Conservation (phyloP, 768 basidiomycete genomes). For the Russula abietina region DNA sequence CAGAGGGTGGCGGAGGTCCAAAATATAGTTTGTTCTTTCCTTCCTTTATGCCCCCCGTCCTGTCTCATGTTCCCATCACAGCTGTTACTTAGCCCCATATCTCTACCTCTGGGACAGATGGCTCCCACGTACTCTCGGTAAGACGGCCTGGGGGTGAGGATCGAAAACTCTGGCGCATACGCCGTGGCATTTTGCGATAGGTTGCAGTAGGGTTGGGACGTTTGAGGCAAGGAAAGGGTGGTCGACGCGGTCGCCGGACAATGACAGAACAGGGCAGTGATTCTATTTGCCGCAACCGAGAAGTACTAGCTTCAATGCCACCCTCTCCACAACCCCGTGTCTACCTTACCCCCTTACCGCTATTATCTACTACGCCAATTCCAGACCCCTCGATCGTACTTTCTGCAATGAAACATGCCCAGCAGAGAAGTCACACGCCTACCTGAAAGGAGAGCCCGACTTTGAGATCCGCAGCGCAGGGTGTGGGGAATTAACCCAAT, state of each 20-base stretch:
- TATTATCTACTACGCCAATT: conserved; percentile 9
- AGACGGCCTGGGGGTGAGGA: background rate
- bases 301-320: background rate
- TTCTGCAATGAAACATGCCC: background rate
- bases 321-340: conserved; percentile 9
- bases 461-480: conserved; percentile 1
- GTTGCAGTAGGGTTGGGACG: conserved; percentile 18
- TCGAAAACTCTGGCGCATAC: background rate
- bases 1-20: conserved; percentile 94
- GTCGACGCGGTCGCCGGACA: conserved; percentile 4
- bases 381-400: conserved; percentile 9
- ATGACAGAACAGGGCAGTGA: background rate
- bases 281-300: conserved; percentile 1
- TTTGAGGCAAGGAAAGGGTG: conserved; percentile 4
- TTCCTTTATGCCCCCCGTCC: background rate
- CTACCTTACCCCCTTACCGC: conserved; percentile 17
- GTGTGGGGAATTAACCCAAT: background rate
- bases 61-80: conserved; percentile 10
- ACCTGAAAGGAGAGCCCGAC: background rate
- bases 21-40: conserved; percentile 67
- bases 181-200: conserved; percentile 9
- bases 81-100: conserved; percentile 12
- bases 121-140: background rate
- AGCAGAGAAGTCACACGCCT: background rate
- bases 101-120: background rate